Evolutionary conservation across 2,329 filamentous ascomycete species (phyloP).

Genomic region (Claviceps sp.): DNA sequence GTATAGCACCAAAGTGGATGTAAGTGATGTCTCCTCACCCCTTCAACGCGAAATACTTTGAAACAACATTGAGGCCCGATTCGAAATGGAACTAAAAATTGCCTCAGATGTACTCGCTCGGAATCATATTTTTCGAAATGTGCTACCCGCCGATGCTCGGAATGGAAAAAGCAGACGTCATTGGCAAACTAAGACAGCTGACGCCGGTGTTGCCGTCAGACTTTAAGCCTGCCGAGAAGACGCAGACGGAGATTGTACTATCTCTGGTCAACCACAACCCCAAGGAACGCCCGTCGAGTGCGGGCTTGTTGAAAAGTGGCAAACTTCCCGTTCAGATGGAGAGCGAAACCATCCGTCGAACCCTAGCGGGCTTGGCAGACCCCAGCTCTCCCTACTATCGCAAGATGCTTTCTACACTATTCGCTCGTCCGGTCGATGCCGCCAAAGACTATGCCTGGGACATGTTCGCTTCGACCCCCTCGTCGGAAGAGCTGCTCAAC

Average conservation of each 20-base stretch:
- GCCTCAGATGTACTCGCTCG: constrained; percentile 77
- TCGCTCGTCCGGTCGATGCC: constrained; percentile 60
- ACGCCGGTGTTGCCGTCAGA: constrained; percentile 57
- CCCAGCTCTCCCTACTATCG: constrained; percentile 77
- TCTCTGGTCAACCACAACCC: constrained; percentile 74
- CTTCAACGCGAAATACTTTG: background rate
- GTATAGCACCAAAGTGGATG: constrained; percentile 89
- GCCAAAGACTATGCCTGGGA: constrained; percentile 75
- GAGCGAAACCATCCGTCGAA: constrained; percentile 76
- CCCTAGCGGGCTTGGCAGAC: constrained; percentile 68
- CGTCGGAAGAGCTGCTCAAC: constrained; percentile 50
- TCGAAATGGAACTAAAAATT: background rate
- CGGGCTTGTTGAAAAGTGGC: constrained; percentile 71
- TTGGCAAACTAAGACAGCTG: constrained; percentile 56
- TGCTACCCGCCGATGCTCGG: constrained; percentile 56
- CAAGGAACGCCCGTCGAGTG: constrained; percentile 67
- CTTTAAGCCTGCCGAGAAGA: constrained; percentile 57
- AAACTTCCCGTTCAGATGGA: constrained; percentile 86
- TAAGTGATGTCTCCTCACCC: constrained; percentile 26
- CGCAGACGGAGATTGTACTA: constrained; percentile 64
- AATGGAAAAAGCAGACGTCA: constrained; percentile 49
- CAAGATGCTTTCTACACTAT: constrained; percentile 78
- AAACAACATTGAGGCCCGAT: no score
- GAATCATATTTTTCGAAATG: constrained; percentile 99
- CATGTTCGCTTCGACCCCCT: constrained; percentile 43